Evolutionary conservation across 176 grass and related monocot genomes (phyloP).

Genomic region (Triticum turgidum): DNA sequence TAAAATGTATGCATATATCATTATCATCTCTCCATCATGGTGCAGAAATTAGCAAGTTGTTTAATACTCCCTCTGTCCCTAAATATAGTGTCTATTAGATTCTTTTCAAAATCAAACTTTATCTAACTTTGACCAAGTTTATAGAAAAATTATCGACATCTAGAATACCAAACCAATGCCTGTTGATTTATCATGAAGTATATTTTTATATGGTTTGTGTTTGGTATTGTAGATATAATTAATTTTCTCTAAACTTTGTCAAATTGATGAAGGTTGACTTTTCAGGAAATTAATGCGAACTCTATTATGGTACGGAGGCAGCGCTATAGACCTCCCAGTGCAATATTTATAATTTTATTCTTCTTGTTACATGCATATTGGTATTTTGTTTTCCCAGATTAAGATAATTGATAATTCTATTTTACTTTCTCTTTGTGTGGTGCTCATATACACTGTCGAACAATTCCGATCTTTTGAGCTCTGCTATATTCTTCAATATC

Average conservation of each 20-base stretch:
- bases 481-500: conserved; percentile 7
- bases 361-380: not conserved
- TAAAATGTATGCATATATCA: conserved; percentile 14
- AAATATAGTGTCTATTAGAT: not conserved
- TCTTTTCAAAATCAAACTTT: not conserved
- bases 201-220: no score
- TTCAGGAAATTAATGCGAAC: no score
- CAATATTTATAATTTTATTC: conserved; percentile 10
- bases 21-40: conserved; percentile 5
- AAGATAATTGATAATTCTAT: conserved; percentile 20
- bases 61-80: not conserved
- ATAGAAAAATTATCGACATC: no score
- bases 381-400: not conserved
- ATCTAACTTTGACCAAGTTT: not conserved
- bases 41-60: not conserved
- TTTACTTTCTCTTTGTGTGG: not conserved
- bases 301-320: no score
- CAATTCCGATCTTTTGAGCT: conserved; percentile 19
- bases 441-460: not conserved
- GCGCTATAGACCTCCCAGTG: not conserved
- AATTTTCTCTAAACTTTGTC: no score
- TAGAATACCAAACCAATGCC: no score
- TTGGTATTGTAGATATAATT: no score
- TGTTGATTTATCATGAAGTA: no score
- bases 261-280: no score